These are phyloP conservation scores for Teratosphaeria nubilosa DNA, from an alignment of 2,329 filamentous ascomycete genomes.

Conservation along the genomic window DNA sequence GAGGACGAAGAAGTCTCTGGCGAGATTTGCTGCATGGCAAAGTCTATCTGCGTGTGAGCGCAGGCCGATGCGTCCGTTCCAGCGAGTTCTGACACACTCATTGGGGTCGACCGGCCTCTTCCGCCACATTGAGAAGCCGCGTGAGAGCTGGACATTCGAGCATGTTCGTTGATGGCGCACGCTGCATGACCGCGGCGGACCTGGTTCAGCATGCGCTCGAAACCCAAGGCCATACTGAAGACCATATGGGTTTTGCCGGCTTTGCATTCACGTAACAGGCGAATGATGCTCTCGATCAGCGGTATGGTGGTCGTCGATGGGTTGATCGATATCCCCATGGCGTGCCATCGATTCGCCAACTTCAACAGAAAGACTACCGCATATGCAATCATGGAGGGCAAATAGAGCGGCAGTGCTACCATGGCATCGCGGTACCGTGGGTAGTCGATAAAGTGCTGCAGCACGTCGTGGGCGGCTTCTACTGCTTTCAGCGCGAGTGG, in stretches of 20 bases:
- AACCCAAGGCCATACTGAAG: constrained; percentile 10
- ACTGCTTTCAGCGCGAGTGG: neutral
- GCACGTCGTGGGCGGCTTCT: neutral
- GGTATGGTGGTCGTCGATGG: constrained; percentile 5
- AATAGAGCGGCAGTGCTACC: constrained; percentile 7
- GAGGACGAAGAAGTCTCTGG: neutral
- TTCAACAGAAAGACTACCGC: constrained; percentile 9
- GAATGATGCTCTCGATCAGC: constrained; percentile 5
- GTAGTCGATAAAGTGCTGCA: neutral
- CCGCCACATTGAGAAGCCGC: neutral
- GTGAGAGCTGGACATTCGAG: neutral
- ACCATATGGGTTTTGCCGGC: constrained; percentile 9
- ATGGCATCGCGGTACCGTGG: constrained; percentile 2
- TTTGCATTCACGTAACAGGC: constrained; percentile 5
- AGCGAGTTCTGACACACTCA: neutral
- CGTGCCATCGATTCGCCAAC: constrained; percentile 4
- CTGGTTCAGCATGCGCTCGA: constrained; percentile 9
- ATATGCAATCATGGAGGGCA: constrained; percentile 9
- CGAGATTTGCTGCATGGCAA: neutral
- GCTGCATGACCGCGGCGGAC: neutral
- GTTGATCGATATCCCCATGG: constrained; percentile 7
- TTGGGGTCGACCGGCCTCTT: neutral
- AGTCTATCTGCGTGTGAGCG: neutral
- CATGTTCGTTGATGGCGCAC: neutral
- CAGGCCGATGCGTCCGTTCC: neutral